A percentile compares a stretch with the other conserved stretches of the same genome.
phyloP scores from a whole-genome alignment of 2,329 filamentous ascomycete species.

The Sporothrix pseudoabietina region DNA sequence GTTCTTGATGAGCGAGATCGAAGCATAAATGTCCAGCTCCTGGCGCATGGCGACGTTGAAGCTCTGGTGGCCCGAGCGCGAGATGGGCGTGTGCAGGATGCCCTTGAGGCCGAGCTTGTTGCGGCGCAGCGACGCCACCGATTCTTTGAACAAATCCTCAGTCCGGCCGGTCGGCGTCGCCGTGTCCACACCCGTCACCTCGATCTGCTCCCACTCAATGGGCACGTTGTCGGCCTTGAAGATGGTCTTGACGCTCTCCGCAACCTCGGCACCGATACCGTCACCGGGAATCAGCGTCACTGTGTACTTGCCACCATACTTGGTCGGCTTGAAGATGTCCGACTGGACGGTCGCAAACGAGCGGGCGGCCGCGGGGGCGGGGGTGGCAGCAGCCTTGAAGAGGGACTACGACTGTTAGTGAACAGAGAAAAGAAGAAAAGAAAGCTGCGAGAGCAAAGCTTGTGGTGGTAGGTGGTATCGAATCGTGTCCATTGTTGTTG shows the following conservation, averaged over 20 bases:
- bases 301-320: constrained; percentile 99
- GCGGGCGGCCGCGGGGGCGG: constrained; percentile 45
- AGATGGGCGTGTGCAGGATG: constrained; percentile 96
- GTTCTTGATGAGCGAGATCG: constrained; percentile 98
- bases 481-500: not conserved
- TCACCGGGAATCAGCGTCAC: constrained; percentile 98
- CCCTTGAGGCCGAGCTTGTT: constrained; percentile 99
- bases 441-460: too few relatives aligned
- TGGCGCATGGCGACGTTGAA: constrained; percentile 99
- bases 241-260: constrained; percentile 97
- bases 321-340: constrained; percentile 98
- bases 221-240: constrained; percentile 99
- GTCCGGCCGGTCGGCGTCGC: constrained; percentile 73
- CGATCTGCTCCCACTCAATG: constrained; percentile 97
- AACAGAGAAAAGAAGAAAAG: constrained; percentile 8
- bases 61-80: constrained; percentile 94
- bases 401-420: constrained; percentile 49
- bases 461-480: not conserved
- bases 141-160: constrained; percentile 93
- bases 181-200: constrained; percentile 86
- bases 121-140: constrained; percentile 90
- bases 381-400: constrained; percentile 49
- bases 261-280: constrained; percentile 96
- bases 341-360: constrained; percentile 80
- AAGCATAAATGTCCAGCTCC: constrained; percentile 99